A percentile compares a stretch with the other conserved stretches of the same genome.
Conservation (phyloP, 148 eudicot genomes). For the Spergularia marina region DNA sequence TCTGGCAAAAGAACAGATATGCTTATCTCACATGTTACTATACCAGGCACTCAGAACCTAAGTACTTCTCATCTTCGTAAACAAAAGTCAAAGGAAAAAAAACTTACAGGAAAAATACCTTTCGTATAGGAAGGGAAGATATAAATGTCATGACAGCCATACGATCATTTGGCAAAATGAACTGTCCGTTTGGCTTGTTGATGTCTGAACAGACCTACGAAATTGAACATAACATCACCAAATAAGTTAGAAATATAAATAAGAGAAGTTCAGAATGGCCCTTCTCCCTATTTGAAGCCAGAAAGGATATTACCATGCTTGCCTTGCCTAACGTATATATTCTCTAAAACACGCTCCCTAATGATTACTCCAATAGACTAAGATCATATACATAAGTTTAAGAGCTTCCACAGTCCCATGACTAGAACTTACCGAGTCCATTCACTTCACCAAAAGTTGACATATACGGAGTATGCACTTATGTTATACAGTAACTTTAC, state of each 20-base stretch:
- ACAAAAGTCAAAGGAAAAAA: neutral
- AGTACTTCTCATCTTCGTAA: neutral
- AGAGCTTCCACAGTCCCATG: neutral
- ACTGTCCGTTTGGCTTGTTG: slow-evolving; percentile 97
- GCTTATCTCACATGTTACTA: neutral
- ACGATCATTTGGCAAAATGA: slow-evolving; percentile 76
- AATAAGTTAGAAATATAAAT: neutral
- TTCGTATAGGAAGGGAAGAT: slow-evolving; percentile 88
- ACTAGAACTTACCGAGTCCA: neutral
- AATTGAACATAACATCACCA: slow-evolving; percentile 1
- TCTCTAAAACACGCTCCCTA: neutral
- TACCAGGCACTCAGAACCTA: neutral
- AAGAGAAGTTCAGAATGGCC: neutral
- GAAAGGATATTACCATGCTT: neutral
- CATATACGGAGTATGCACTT: neutral
- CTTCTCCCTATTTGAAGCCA: neutral
- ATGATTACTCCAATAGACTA: neutral
- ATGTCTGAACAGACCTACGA: slow-evolving; percentile 90
- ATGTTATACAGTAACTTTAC: too few species aligned
- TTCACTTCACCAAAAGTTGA: neutral
- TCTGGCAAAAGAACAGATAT: neutral
- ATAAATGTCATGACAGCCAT: slow-evolving; percentile 89
- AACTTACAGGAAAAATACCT: slow-evolving; percentile 46
- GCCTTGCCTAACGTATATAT: neutral
- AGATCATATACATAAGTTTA: neutral